These are phyloP conservation scores for Pichia norvegensis DNA, from an alignment of 1,139 yeast genomes.

Conservation along the genomic window DNA sequence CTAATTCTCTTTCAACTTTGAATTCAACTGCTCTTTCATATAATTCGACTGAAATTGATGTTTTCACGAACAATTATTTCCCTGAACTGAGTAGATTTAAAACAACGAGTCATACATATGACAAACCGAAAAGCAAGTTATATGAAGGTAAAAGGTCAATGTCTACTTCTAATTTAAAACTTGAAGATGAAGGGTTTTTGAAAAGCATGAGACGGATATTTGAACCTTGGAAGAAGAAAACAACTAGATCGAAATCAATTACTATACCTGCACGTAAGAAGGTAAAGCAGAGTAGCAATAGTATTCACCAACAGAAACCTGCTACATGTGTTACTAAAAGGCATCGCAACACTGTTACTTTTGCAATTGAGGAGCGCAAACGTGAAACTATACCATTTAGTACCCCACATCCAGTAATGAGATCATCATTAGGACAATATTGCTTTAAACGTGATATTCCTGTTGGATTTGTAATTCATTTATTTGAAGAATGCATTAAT, in stretches of 20 bases:
- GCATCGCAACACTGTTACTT: not conserved
- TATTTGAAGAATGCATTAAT: slow-evolving; percentile 53
- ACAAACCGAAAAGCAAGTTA: not conserved
- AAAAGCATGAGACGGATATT: not conserved
- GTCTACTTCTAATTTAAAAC: not conserved
- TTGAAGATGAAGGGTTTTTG: not conserved
- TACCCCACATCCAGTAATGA: slow-evolving; percentile 50
- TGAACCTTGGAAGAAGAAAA: not conserved
- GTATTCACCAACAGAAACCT: not conserved
- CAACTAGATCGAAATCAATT: not conserved
- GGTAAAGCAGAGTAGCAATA: not conserved
- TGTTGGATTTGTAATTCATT: slow-evolving; percentile 55
- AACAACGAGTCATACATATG: not conserved
- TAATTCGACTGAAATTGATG: not conserved
- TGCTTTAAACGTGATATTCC: slow-evolving; percentile 61
- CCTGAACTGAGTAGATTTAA: not conserved
- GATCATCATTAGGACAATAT: slow-evolving; percentile 48
- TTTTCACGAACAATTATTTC: not conserved
- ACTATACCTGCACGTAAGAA: not conserved
- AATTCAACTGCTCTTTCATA: not conserved
- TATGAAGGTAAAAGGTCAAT: not conserved
- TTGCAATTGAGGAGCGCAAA: not conserved
- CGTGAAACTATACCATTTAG: slow-evolving; percentile 23
- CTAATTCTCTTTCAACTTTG: slow-evolving; percentile 5
- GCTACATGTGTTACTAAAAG: not conserved